Base-by-base conservation (phyloP, 2,329 filamentous ascomycete genomes). In the Coniochaeta ligniaria region DNA sequence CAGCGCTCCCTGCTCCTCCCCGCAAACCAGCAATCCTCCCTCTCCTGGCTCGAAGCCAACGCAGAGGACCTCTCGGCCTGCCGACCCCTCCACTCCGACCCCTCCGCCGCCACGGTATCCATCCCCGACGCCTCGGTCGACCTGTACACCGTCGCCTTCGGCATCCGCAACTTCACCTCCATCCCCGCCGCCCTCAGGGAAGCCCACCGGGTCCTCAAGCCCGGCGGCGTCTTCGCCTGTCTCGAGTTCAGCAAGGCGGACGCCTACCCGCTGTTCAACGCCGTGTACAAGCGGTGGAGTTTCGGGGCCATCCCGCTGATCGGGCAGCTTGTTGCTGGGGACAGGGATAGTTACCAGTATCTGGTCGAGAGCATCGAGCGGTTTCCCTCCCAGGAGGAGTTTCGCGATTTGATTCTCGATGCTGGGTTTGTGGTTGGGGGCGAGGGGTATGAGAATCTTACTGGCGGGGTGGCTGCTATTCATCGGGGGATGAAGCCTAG, bases 271-370 rank as follows among this genome's bases (percentile, higher is more conserved):
- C 64, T 96, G 0, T 86, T 99, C 70, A 90, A 98, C 74, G 85
- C 87, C 20, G 75, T 94, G 1, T 99, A 99, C 77, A 96, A 96
- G 81, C 84, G 90, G 62, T 99, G 96, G 93, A 96, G 91, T 63
- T 99, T 99, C 74, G 83, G 87, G 62, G 92, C 92, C 14, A 99
- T 99, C 65, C 95, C 95, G 0, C 75, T 99, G 66, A 97, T 99
- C 70, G 96, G 95, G 2, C 94, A 99, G 77, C 72, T 99, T 63
- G 93, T 99, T 17, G 94, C 95, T 1, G 92, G 91, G 7, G 96
- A 99, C 73, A 82, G 94, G 60, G 94, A 96, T 70, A 96, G 92
- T 73, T 99, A 99, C 75, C 95, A 99, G 80, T 99, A 99, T 76
- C 81, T 99, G 11, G 95, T 99, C 11, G 95, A 99, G 81, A 97